These are phyloP conservation scores for Phytopythium chamaehyphon DNA, from an alignment of 352 stramenopile species.

Conservation along the genomic window DNA sequence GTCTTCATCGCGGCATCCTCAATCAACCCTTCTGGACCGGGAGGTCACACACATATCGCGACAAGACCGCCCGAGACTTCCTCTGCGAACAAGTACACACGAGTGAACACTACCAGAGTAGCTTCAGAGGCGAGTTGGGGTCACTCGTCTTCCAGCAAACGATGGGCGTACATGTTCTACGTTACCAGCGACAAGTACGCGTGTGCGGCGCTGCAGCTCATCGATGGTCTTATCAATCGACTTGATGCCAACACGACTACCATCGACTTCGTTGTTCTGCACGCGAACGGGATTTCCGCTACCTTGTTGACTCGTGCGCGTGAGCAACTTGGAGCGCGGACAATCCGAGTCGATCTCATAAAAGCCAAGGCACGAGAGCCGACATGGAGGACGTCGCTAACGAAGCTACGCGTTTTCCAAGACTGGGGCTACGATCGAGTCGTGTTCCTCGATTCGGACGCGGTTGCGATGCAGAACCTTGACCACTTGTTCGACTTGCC, in stretches of 20 bases:
- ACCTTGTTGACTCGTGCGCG: background rate
- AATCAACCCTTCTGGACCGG: too few relatives aligned
- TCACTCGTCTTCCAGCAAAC: background rate
- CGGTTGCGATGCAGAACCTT: constrained; percentile 25
- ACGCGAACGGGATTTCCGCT: background rate
- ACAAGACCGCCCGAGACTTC: too few relatives aligned
- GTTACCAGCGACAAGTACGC: constrained; percentile 18
- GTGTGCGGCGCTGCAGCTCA: constrained; percentile 20
- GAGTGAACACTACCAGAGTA: too few relatives aligned
- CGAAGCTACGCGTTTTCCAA: constrained; percentile 28
- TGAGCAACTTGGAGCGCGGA: constrained; percentile 1
- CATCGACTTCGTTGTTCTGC: constrained; percentile 25
- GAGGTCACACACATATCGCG: too few relatives aligned
- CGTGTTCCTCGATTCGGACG: constrained; percentile 29
- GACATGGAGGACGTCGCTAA: constrained; percentile 20
- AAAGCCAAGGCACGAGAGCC: constrained; percentile 4
- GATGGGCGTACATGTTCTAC: constrained; percentile 30
- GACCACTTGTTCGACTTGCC: constrained; percentile 17
- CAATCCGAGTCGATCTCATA: constrained; percentile 16
- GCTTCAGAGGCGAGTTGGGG: too few relatives aligned
- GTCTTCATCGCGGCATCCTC: too few relatives aligned
- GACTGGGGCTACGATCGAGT: constrained; percentile 31
- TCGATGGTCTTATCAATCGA: constrained; percentile 10
- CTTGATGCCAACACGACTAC: constrained; percentile 11
- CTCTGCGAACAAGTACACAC: too few relatives aligned